Conservation (phyloP, 1,284 basidiomycete species). For the Boletellus dicymbophilus region DNA sequence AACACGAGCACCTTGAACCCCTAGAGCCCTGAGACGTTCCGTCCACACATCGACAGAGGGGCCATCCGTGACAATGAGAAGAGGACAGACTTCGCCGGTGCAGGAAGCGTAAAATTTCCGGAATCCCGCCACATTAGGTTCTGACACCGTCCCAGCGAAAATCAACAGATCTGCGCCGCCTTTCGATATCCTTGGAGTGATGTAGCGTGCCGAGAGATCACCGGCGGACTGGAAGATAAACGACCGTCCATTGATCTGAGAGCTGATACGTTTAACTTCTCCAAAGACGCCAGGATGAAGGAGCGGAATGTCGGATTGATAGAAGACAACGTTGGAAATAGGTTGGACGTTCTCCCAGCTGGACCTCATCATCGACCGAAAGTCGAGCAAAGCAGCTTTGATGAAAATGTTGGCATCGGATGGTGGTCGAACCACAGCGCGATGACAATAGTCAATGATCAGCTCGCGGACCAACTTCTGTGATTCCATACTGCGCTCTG, state of each 20-base stretch:
- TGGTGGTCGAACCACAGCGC: constrained; percentile 6
- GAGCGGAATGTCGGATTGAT: constrained; percentile 18
- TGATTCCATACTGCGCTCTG: constrained; percentile 18
- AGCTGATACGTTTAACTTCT: constrained; percentile 18
- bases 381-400: constrained; percentile 26
- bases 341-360: constrained; percentile 28
- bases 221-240: constrained; percentile 26
- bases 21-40: constrained; percentile 6
- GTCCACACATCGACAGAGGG: constrained; percentile 13
- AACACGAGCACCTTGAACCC: constrained; percentile 22
- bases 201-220: constrained; percentile 14
- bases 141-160: constrained; percentile 17
- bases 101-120: constrained; percentile 19
- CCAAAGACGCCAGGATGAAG: constrained; percentile 21
- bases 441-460: constrained; percentile 22
- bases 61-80: constrained; percentile 26
- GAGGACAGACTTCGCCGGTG: constrained; percentile 25
- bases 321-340: constrained; percentile 20
- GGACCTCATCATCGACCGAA: constrained; percentile 26
- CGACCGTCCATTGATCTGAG: constrained; percentile 27
- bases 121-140: constrained; percentile 14
- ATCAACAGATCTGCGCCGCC: constrained; percentile 27
- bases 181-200: constrained; percentile 20
- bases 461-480: constrained; percentile 20
- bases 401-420: constrained; percentile 24